These are phyloP conservation scores for Penicillium canariense DNA, from an alignment of 495 filamentous ascomycete species.

Conservation along the genomic window DNA sequence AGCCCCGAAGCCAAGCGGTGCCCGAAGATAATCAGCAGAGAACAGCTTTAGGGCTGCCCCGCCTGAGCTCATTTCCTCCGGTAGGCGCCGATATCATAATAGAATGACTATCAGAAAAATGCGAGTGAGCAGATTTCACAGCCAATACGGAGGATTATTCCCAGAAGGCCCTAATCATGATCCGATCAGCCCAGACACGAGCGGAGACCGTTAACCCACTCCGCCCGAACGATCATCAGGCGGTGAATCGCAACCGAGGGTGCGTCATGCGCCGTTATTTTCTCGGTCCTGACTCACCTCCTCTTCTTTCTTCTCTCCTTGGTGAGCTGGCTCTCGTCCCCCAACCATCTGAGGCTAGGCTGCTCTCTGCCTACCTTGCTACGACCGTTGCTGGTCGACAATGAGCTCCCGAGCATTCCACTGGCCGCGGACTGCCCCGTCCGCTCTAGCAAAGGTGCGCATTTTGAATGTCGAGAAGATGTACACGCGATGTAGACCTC, in stretches of 20 bases:
- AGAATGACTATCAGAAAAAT: not conserved
- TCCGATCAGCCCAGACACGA: not conserved
- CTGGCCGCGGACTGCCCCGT: conserved; percentile 34
- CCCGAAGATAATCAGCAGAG: not conserved
- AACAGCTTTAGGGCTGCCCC: not conserved
- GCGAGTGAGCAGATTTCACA: not conserved
- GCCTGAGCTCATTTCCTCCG: not conserved
- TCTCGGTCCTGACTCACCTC: conserved; percentile 12
- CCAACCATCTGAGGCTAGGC: conserved; percentile 1
- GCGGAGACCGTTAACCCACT: conserved; percentile 5
- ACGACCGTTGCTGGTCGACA: conserved; percentile 1
- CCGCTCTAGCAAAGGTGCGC: conserved; percentile 32
- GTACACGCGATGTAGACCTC: not conserved
- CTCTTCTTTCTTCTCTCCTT: not conserved
- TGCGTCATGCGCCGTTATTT: conserved; percentile 26
- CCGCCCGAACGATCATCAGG: conserved; percentile 18
- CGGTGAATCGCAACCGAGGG: conserved; percentile 26
- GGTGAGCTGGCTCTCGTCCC: not conserved
- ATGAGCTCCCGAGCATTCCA: conserved; percentile 40
- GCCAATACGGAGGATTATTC: not conserved
- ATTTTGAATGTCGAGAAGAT: not conserved
- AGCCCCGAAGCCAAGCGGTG: not conserved
- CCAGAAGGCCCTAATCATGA: not conserved
- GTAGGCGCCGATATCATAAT: not conserved
- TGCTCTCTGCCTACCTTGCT: conserved; percentile 2